Conservation (phyloP, 1,139 yeast genomes). For the Pneumocystis oryctolagi region DNA sequence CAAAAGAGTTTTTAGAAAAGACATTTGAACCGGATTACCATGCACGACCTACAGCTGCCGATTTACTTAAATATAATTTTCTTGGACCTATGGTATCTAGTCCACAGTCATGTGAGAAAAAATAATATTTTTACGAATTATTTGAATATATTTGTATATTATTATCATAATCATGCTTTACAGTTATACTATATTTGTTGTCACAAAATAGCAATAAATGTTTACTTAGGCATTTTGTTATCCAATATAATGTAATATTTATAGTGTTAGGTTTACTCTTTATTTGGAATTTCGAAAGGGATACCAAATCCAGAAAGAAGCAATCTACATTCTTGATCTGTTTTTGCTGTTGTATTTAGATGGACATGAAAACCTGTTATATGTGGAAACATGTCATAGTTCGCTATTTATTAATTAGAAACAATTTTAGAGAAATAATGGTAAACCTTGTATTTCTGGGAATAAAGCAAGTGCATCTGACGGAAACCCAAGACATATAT, state of each 20-base stretch:
- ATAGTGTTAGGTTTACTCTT: background rate
- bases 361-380: background rate
- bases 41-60: slow-evolving; percentile 59
- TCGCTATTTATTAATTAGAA: background rate
- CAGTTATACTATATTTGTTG: background rate
- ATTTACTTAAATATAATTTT: slow-evolving; percentile 48
- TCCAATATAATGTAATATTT: background rate
- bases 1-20: slow-evolving; percentile 46
- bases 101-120: background rate
- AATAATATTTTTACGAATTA: background rate
- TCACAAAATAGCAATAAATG: background rate
- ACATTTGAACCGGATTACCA: slow-evolving; percentile 65
- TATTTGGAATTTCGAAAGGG: background rate
- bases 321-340: background rate
- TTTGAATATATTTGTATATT: background rate
- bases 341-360: background rate
- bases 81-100: slow-evolving; percentile 24
- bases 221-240: background rate
- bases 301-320: slow-evolving; percentile 3
- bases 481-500: slow-evolving; percentile 68
- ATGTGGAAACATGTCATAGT: slow-evolving; percentile 1
- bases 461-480: slow-evolving; percentile 66
- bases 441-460: slow-evolving; percentile 63
- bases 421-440: background rate
- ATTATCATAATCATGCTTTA: background rate